Evolutionary conservation across 2,329 filamentous ascomycete species (phyloP).

Genomic region (Dothiorella sarmentorum): DNA sequence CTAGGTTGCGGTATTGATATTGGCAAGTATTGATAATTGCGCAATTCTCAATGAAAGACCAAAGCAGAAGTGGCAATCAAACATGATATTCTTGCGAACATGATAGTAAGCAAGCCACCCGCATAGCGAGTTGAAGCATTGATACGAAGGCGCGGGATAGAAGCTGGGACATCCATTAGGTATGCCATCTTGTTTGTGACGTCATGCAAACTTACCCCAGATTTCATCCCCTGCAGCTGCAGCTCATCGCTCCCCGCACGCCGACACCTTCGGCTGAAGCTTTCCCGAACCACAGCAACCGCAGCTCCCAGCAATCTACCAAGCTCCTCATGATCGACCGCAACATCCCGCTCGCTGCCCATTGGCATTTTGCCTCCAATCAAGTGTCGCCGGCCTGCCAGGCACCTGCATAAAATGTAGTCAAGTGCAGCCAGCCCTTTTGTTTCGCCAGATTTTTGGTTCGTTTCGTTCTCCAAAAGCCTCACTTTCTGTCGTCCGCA

Average conservation of each 20-base stretch:
- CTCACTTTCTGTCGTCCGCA: background rate
- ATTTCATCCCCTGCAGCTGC: background rate
- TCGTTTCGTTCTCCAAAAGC: background rate
- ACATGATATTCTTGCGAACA: too few relatives aligned
- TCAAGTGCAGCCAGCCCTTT: background rate
- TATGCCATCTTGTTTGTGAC: background rate
- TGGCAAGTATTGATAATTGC: too few relatives aligned
- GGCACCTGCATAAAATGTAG: background rate
- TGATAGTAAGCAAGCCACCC: background rate
- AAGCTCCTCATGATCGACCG: slow-evolving; percentile 9
- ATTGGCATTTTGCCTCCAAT: slow-evolving; percentile 13
- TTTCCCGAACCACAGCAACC: background rate
- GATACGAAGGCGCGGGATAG: too few relatives aligned
- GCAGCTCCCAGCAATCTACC: background rate
- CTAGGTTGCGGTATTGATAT: too few relatives aligned
- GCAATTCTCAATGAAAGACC: too few relatives aligned
- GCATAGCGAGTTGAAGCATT: background rate
- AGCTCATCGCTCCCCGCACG: slow-evolving; percentile 5
- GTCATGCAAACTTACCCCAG: slow-evolving; percentile 12
- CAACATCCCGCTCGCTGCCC: background rate
- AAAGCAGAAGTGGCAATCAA: too few relatives aligned
- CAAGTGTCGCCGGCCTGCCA: background rate
- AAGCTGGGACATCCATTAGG: too few relatives aligned
- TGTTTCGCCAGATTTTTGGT: background rate
- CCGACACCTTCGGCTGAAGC: background rate